Evolutionary conservation across 2,329 filamentous ascomycete species (phyloP), one percentile per base, ranked within the genome.

Genomic region (Sphaerostilbella broomeana): DNA sequence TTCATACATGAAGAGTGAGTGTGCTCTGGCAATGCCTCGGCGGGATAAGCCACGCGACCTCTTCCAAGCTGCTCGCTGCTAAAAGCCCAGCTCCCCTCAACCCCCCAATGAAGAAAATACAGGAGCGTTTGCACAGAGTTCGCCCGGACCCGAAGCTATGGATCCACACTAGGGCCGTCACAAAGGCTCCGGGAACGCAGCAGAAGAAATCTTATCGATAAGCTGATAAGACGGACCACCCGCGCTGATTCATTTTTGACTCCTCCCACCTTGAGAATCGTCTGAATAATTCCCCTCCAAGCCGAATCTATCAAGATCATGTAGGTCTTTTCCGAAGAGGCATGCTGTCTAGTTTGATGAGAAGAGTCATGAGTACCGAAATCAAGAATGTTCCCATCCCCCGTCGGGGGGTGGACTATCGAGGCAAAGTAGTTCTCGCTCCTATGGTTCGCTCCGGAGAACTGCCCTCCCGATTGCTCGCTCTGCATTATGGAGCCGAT

Each of bases 381-480:
- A 53, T 69, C 44, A 81, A 83, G 58, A 79, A 72, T 57, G 85
- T 95, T 25, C 82, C 87, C 36, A 94, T 95, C 50, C 90, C 90
- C 48, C 75, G 72, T 45, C 84, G 84, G 61, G 90, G 90, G 36
- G 88, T 95, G 55, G 88, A 95, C 68, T 97, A 95, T 65, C 79
- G 90, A 52, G 84, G 85, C 64, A 95, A 94, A 64, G 67, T 97
- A 49, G 92, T 97, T 30, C 82, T 98, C 47, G 92, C 92, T 46
- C 92, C 92, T 27, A 98, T 98, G 92, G 90, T 95, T 42, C 84
- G 92, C 51, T 94, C 87, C n/a, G 92, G 92, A 57, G 92, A 98
- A 69, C 70, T 95, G 45, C 90, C 92, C 3, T 92, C 86, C 26
- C 81, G 92, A 43, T 74, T 98, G 18, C 67, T 94, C 29, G 86